A percentile compares a stretch with the other conserved stretches of the same genome.
phyloP scores from a whole-genome alignment of 306 rosid species.

The Fragaria ananassa region DNA sequence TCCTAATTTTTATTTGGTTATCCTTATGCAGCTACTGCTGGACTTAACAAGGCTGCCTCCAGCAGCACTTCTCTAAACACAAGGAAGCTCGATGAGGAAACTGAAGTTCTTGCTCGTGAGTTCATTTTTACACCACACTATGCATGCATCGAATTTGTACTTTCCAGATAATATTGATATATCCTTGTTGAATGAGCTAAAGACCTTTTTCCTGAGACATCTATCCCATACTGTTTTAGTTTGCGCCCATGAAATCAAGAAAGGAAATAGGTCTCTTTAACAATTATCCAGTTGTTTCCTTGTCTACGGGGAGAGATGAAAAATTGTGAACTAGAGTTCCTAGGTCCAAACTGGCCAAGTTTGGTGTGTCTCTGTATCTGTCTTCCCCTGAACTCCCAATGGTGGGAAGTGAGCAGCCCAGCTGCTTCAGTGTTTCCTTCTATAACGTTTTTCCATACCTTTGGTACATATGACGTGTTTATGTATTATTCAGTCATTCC shows the following conservation, averaged over 20 bases:
- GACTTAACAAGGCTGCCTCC: conserved; percentile 76
- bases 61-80: conserved; percentile 81
- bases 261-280: not conserved
- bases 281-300: not conserved
- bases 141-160: not conserved
- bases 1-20: not conserved
- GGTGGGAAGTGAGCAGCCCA: not conserved
- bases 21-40: conserved; percentile 57
- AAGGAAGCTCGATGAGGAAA: conserved; percentile 84
- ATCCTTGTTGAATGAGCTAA: not conserved
- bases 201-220: not conserved
- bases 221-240: not conserved
- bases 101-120: conserved; percentile 80
- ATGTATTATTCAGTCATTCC: not conserved
- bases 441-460: not conserved
- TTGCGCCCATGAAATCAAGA: not conserved
- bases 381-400: not conserved
- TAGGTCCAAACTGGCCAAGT: not conserved
- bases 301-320: too few species aligned
- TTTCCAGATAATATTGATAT: not conserved
- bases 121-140: not conserved
- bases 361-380: not conserved
- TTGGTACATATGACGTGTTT: not conserved
- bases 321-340: not conserved
- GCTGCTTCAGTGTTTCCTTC: not conserved